Percentiles rank a stretch among this genome's conserved stretches.
phyloP scores from a whole-genome alignment of 2,329 filamentous ascomycete species.

The Epichloe brachyelytri region DNA sequence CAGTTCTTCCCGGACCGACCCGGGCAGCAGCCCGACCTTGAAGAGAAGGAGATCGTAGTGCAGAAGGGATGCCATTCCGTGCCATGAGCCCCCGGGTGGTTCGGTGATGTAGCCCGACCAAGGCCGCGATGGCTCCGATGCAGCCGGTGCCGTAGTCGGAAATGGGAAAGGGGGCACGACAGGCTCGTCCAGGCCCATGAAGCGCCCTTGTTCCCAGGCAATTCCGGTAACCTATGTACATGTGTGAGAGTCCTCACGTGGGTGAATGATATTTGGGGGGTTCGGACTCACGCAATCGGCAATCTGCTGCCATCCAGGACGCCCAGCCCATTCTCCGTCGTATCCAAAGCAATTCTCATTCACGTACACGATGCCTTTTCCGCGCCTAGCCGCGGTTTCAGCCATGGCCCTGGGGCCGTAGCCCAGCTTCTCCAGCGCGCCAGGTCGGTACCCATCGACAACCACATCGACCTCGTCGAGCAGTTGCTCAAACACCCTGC shows the following conservation, averaged over 20 bases:
- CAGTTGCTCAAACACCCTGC: conserved; percentile 43
- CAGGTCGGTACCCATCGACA: conserved; percentile 55
- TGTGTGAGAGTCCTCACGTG: too few species aligned
- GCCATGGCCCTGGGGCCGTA: conserved; percentile 45
- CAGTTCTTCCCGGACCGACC: conserved; percentile 37
- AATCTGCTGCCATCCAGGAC: conserved; percentile 61
- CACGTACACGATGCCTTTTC: conserved; percentile 54
- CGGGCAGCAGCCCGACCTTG: conserved; percentile 42
- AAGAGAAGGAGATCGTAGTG: conserved; percentile 59
- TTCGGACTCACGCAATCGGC: conserved; percentile 40
- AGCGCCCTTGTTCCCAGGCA: conserved; percentile 48
- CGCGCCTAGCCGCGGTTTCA: conserved; percentile 37
- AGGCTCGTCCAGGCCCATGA: conserved; percentile 49
- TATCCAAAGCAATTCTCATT: conserved; percentile 61
- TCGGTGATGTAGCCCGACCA: conserved; percentile 50
- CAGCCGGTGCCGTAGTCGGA: conserved; percentile 60
- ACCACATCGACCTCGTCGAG: conserved; percentile 51
- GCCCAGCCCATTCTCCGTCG: conserved; percentile 42
- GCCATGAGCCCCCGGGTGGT: conserved; percentile 54
- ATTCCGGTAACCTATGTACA: conserved; percentile 35
- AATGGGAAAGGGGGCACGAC: conserved; percentile 54
- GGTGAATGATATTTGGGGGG: too few species aligned
- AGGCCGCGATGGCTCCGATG: conserved; percentile 54
- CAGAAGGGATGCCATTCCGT: conserved; percentile 49
- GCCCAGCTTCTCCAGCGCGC: conserved; percentile 48